A percentile compares a stretch with the other conserved stretches of the same genome.
Evolutionary conservation across 345 rosid species (phyloP).

Genomic region (Turnera subulata): DNA sequence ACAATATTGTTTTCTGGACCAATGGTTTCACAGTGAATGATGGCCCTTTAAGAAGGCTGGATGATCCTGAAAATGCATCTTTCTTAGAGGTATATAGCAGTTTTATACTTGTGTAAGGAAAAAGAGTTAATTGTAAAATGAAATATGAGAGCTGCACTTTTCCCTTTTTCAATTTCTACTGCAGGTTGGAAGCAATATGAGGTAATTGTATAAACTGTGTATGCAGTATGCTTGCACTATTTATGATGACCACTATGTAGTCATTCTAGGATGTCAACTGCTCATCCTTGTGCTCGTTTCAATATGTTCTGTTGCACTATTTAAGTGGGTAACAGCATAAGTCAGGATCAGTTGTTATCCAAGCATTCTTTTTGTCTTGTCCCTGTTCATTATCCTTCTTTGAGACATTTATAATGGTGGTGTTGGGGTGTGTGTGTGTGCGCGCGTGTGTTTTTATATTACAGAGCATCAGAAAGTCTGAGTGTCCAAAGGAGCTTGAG

Average conservation of each 20-base stretch:
- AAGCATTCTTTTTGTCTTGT: background rate
- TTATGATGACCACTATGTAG: too few relatives aligned
- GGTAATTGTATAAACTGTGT: too few relatives aligned
- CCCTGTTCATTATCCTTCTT: background rate
- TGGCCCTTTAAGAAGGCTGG: constrained; percentile 85
- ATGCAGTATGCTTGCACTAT: too few relatives aligned
- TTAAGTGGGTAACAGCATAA: background rate
- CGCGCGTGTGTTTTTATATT: too few relatives aligned
- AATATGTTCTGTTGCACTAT: background rate
- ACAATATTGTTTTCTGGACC: constrained; percentile 82
- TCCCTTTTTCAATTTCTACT: too few relatives aligned
- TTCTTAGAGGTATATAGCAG: constrained; percentile 66
- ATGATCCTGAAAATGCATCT: constrained; percentile 88
- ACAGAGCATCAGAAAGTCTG: constrained; percentile 91
- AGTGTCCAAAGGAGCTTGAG: constrained; percentile 96
- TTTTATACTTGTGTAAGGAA: too few relatives aligned
- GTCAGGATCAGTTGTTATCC: background rate
- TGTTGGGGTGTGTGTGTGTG: too few relatives aligned
- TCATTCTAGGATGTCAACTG: background rate
- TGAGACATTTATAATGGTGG: background rate
- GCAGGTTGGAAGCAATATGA: too few relatives aligned
- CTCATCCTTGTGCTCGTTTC: background rate
- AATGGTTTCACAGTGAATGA: constrained; percentile 88
- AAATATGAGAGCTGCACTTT: background rate
- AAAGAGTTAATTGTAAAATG: too few relatives aligned